Evolutionary conservation across 2,329 filamentous ascomycete species (phyloP).

Genomic region (Nothophoma quercina): DNA sequence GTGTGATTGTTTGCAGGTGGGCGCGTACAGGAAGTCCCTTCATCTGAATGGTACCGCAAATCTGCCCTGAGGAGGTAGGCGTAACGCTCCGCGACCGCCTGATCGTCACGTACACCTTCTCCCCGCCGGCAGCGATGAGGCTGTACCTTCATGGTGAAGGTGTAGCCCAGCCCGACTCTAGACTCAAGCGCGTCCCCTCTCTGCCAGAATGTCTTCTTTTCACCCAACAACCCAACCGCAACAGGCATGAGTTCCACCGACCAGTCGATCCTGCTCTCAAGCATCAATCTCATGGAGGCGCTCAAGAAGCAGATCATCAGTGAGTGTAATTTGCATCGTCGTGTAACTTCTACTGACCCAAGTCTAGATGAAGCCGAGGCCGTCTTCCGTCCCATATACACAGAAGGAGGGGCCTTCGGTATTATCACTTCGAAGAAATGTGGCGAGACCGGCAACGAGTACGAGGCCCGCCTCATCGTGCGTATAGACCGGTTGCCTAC

Average conservation of each 20-base stretch:
- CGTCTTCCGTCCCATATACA: background rate
- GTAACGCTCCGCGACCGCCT: too few species aligned
- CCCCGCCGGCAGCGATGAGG: too few species aligned
- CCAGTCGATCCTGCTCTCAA: background rate
- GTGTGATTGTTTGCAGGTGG: too few species aligned
- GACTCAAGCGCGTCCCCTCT: too few species aligned
- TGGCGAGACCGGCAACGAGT: background rate
- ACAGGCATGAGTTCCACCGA: background rate
- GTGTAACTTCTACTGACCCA: background rate
- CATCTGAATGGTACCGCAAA: too few species aligned
- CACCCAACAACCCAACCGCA: too few species aligned
- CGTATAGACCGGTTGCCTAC: background rate
- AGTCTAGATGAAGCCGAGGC: background rate
- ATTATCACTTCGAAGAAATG: constrained; percentile 1
- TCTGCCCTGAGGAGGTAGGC: too few species aligned
- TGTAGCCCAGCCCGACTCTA: too few species aligned
- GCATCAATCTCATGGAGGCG: background rate
- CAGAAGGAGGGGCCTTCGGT: background rate
- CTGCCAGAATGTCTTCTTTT: too few species aligned
- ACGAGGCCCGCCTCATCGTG: background rate
- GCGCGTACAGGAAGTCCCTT: too few species aligned
- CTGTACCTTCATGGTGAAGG: too few species aligned
- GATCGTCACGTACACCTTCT: too few species aligned
- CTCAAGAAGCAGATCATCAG: background rate
- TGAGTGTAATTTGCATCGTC: background rate